Evolutionary conservation across 805 yeast genomes (phyloP), one percentile per base, ranked within the genome.

Genomic region (Millerozyma acaciae): DNA sequence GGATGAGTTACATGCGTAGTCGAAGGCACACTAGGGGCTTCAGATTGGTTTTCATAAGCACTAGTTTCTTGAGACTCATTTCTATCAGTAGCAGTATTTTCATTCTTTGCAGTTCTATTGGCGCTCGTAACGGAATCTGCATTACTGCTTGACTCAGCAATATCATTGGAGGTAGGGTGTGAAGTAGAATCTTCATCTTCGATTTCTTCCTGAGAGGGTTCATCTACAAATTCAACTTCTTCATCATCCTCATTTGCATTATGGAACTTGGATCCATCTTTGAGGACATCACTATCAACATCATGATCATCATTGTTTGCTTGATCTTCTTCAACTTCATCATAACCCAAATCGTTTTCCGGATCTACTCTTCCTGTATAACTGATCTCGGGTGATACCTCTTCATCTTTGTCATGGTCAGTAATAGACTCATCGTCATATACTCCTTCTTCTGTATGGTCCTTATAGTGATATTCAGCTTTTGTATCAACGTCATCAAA

Each of bases 161-260:
- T n/a, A n/a, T n/a, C n/a, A n/a, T n/a, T n/a, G n/a, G n/a, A n/a
- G n/a, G n/a, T n/a, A n/a, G n/a, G n/a, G 26, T n/a, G n/a, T n/a
- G n/a, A n/a, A n/a, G n/a, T n/a, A n/a, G n/a, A n/a, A 17, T 39
- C 37, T 17, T 32, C 31, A 12, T 8, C 32, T 8, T 18, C 29
- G 7, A 12, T 32, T 6, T 32, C 28, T 8, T 27, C 14, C 4
- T 9, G 17, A 10, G 25, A 26, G 10, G 15, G 10, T 8, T 20
- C 34, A 9, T 36, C 13, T 5, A 3, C 31, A 4, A 38, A 36
- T 24, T 37, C 41, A 6, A 27, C 40, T 31, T 30, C 38, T 20
- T 24, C 30, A 17, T 27, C 20, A 14, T 27, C 22, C 10, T 20
- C 22, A 20, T 20, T 20, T 8, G 22, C 8, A 10, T 8, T 8